phyloP scores from a whole-genome alignment of 805 yeast species.

The Schizosaccharomyces lindneri region DNA sequence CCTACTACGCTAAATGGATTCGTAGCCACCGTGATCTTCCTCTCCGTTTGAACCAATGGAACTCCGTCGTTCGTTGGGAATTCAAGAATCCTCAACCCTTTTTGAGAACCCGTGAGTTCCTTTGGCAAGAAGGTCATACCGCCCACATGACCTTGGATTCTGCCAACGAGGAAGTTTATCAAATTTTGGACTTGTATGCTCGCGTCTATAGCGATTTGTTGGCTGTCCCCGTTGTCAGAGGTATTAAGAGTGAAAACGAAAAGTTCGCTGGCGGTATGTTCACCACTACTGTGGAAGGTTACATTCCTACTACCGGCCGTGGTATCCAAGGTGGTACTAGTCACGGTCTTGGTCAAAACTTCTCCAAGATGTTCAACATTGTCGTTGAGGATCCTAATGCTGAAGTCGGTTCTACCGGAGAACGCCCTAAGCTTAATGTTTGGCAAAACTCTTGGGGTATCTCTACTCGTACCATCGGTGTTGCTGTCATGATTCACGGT shows the following conservation, averaged over 20 bases:
- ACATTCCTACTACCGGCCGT: constrained; percentile 93
- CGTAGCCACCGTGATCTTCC: constrained; percentile 97
- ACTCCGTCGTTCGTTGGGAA: constrained; percentile 98
- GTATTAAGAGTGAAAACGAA: constrained; percentile 89
- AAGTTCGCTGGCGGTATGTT: constrained; percentile 93
- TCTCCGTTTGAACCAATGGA: constrained; percentile 92
- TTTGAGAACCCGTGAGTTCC: constrained; percentile 91
- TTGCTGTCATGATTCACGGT: constrained; percentile 95
- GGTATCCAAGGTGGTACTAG: constrained; percentile 99
- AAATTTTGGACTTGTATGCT: constrained; percentile 67
- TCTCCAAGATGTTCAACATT: constrained; percentile 93
- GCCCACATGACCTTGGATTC: constrained; percentile 70
- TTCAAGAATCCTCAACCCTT: constrained; percentile 99
- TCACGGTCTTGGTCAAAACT: constrained; percentile 92
- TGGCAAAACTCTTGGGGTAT: constrained; percentile 99
- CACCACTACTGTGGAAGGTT: constrained; percentile 92
- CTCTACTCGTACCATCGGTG: constrained; percentile 96
- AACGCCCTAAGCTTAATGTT: constrained; percentile 53
- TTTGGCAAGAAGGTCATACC: constrained; percentile 99
- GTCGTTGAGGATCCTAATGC: constrained; percentile 65
- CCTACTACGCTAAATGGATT: constrained; percentile 97
- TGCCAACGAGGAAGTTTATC: constrained; percentile 61
- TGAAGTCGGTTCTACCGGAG: constrained; percentile 31
- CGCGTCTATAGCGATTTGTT: constrained; percentile 69
- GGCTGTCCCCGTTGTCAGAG: constrained; percentile 93